phyloP scores from a whole-genome alignment of 768 basidiomycete species.

The Hortiboletus flavorubellus region DNA sequence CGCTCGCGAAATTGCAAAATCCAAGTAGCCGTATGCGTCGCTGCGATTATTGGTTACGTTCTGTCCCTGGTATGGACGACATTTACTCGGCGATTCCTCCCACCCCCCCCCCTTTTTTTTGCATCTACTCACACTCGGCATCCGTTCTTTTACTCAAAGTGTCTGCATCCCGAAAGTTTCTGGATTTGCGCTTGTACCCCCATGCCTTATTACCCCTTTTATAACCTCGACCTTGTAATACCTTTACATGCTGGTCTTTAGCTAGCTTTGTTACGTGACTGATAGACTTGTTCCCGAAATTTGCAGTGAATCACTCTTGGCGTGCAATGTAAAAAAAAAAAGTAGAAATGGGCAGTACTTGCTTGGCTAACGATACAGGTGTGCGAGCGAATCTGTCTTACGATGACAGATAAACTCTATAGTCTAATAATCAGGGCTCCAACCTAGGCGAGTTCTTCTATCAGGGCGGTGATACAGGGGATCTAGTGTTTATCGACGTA shows the following conservation, averaged over 20 bases:
- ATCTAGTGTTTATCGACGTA: constrained; percentile 32
- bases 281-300: constrained; percentile 26
- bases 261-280: constrained; percentile 14
- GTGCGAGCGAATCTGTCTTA: not conserved
- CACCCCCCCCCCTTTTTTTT: constrained; percentile 4
- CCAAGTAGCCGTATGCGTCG: constrained; percentile 30
- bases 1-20: constrained; percentile 80
- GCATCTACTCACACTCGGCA: constrained; percentile 22
- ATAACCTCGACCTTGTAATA: constrained; percentile 33
- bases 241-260: constrained; percentile 21
- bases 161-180: constrained; percentile 12
- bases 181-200: constrained; percentile 15
- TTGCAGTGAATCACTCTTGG: constrained; percentile 6
- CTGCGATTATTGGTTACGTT: not conserved
- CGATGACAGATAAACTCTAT: not conserved
- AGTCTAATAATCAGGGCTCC: constrained; percentile 39
- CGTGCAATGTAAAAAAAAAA: constrained; percentile 10
- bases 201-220: constrained; percentile 9
- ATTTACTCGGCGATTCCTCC: constrained; percentile 11
- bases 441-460: constrained; percentile 30
- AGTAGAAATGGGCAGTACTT: not conserved
- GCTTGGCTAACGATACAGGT: constrained; percentile 2
- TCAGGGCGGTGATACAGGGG: constrained; percentile 1
- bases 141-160: constrained; percentile 13
- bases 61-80: constrained; percentile 4